Base-by-base conservation (phyloP, 164 flowering plant species). In the Magnolia changhungtana region DNA sequence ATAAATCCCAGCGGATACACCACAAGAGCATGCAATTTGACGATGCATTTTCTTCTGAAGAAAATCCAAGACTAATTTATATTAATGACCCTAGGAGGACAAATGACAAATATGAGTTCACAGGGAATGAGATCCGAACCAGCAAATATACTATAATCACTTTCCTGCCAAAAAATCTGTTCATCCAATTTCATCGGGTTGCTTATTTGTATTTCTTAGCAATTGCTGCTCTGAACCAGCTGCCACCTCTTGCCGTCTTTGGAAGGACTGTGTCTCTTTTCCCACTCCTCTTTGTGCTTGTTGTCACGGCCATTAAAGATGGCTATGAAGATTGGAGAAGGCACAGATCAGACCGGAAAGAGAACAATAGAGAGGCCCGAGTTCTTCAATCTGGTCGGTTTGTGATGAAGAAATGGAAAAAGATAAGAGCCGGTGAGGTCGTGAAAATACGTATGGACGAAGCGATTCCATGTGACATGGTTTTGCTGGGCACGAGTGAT, bases 261-360 rank as follows among this genome's bases (percentile, higher is more conserved):
- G 98, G 98, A 66, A 89, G 98, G 85, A 92, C 97, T 0, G 98
- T 87, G 29, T 94, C 98, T 29, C 97, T 94, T 77, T 90, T 94
- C 70, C 98, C 98, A 21, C 94, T 94, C 50, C 87, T 92, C 31
- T 91, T 94, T 82, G 98, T 94, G 77, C 91, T 94, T 63, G 85
- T 86, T 74, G 98, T 94, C 73, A 94, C 98, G 7, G 97, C 98
- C 49, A 84, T 94, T 50, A 94, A 94, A 85, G 98, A 94, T 88
- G 98, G 97, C 7, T 94, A 94, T 81, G 98, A 94, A 82, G 98
- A 94, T 80, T 94, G 97, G 96, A 82, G 98, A 74, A 90, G 98
- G 72, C 96, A 94, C 83, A 88, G 97, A 76, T 92, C 98, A 20
- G 98, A 94, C 64, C 66, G 85, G 77, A 90, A 89, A 37, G 98